Evolutionary conservation across 2,329 filamentous ascomycete genomes (phyloP).

Genomic region (Bipolaris bicolor): DNA sequence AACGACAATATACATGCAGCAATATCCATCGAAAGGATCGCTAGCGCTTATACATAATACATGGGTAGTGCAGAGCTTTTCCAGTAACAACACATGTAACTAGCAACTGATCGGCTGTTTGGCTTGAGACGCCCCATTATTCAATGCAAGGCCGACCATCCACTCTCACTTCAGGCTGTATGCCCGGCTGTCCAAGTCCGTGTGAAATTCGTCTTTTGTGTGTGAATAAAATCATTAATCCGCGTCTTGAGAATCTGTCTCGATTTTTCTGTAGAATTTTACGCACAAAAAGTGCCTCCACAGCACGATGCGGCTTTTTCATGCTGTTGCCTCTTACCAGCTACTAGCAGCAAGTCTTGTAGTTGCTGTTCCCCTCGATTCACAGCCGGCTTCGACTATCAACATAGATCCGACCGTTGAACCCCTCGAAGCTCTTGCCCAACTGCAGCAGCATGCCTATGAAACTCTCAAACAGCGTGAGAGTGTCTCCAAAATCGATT

Average conservation of each 20-base stretch:
- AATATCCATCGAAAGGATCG: background rate
- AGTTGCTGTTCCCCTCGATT: conserved; percentile 1
- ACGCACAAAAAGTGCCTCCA: background rate
- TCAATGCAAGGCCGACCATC: conserved; percentile 1
- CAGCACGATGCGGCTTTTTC: background rate
- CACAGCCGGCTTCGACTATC: background rate
- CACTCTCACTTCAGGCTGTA: background rate
- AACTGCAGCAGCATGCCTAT: conserved; percentile 8
- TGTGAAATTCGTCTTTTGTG: background rate
- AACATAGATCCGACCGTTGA: conserved; percentile 4
- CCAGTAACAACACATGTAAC: background rate
- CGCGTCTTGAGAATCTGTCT: background rate
- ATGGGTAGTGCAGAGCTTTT: background rate
- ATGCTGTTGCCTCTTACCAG: conserved; percentile 1
- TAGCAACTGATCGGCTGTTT: background rate
- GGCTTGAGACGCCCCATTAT: background rate
- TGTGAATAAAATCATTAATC: background rate
- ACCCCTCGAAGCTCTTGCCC: conserved; percentile 5
- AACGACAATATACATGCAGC: background rate
- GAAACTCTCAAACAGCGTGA: background rate
- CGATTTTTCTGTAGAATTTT: background rate
- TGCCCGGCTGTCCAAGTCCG: background rate
- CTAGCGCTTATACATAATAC: background rate
- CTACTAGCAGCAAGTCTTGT: conserved; percentile 3
- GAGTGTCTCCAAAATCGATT: background rate